Conservation (phyloP, 2,329 filamentous ascomycete genomes). For the Talaromyces sp. region DNA sequence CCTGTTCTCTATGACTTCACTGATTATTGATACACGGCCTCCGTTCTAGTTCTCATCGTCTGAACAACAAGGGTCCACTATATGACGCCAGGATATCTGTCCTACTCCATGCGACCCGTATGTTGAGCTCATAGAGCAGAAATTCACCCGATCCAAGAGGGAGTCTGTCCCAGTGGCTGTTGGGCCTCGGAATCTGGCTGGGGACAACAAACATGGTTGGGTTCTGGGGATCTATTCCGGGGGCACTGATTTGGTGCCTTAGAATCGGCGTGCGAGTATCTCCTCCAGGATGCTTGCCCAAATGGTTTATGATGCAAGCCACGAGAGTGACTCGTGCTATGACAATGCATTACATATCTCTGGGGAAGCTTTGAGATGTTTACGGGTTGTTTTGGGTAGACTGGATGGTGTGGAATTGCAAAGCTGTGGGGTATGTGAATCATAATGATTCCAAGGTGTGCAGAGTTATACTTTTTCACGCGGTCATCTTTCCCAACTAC, state of each 20-base stretch:
- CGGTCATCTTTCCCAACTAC: not conserved
- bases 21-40: not conserved
- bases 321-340: conserved; percentile 18
- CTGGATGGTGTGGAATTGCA: conserved; percentile 9
- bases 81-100: conserved; percentile 1
- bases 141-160: not conserved
- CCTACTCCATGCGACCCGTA: not conserved
- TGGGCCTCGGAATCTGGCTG: conserved; percentile 13
- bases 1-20: not conserved
- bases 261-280: conserved; percentile 20
- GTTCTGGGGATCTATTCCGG: conserved; percentile 19
- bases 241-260: conserved; percentile 25
- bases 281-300: conserved; percentile 4
- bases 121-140: conserved; percentile 1
- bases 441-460: not conserved
- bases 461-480: not conserved
- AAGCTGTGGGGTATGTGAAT: not conserved
- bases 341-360: conserved; percentile 13
- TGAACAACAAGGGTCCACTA: not conserved
- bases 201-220: conserved; percentile 14
- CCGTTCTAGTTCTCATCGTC: not conserved
- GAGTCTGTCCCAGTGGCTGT: not conserved
- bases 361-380: conserved; percentile 11
- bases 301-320: conserved; percentile 27
- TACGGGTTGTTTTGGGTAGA: conserved; percentile 15